These are phyloP conservation scores for Zygotorulaspora danielsina DNA, from an alignment of 805 yeast genomes.

Conservation along the genomic window DNA sequence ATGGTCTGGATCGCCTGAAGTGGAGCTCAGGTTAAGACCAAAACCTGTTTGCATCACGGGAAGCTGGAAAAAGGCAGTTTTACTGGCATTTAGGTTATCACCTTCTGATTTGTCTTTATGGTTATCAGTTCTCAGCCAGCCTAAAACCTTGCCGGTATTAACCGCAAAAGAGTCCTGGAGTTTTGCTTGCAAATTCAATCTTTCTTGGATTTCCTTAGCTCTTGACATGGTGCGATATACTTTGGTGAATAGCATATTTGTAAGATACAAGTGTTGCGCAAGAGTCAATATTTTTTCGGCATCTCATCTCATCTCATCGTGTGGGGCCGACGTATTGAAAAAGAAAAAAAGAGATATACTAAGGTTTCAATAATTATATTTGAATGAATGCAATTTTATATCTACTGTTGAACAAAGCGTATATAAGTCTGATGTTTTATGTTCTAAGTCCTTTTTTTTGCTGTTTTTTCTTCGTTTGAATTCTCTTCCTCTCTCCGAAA, in stretches of 20 bases:
- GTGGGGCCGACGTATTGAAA: neutral
- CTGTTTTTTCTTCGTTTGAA: slow-evolving; percentile 42
- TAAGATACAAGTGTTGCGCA: neutral
- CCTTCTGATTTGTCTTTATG: slow-evolving; percentile 4
- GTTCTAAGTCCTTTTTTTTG: slow-evolving; percentile 20
- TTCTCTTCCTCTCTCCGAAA: slow-evolving; percentile 70
- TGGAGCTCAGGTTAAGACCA: slow-evolving; percentile 26
- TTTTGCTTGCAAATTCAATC: slow-evolving; percentile 32
- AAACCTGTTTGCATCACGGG: slow-evolving; percentile 35
- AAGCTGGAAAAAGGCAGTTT: slow-evolving; percentile 27
- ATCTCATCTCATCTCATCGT: slow-evolving; percentile 6
- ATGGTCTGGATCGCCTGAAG: neutral
- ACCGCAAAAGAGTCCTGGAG: slow-evolving; percentile 27
- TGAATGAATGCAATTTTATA: no score
- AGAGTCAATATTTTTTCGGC: slow-evolving; percentile 3
- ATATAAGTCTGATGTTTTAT: no score
- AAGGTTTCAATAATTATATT: no score
- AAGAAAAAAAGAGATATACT: no score
- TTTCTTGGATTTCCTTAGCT: slow-evolving; percentile 35
- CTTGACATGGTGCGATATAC: slow-evolving; percentile 26
- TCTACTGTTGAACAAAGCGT: no score
- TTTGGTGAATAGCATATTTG: neutral
- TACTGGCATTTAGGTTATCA: slow-evolving; percentile 20
- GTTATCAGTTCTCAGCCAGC: slow-evolving; percentile 25
- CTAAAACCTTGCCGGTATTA: slow-evolving; percentile 23